These are phyloP conservation scores for Bryopsis sp. DNA, from an alignment of 139 green algal species.

Conservation along the genomic window DNA sequence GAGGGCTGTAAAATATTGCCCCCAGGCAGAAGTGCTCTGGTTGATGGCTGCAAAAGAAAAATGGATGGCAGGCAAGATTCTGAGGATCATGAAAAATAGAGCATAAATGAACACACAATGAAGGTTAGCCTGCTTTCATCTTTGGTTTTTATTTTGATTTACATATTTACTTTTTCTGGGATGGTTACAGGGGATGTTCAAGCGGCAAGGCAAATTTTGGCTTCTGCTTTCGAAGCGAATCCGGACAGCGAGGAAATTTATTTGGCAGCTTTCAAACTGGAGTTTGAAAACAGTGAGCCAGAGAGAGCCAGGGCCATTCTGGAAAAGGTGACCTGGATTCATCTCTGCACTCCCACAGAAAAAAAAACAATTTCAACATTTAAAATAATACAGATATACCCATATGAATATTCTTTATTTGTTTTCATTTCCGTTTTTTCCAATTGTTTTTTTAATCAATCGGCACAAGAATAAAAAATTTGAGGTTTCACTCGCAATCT, in stretches of 20 bases:
- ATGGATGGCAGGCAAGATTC: constrained; percentile 72
- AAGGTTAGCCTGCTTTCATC: no score
- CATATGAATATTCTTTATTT: no score
- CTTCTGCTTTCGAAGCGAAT: constrained; percentile 78
- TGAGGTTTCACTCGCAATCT: not conserved
- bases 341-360: no score
- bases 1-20: constrained; percentile 50
- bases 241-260: constrained; percentile 90
- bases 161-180: no score
- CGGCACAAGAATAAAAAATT: not conserved
- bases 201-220: constrained; percentile 62
- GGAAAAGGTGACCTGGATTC: constrained; percentile 36
- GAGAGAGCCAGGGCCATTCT: constrained; percentile 57
- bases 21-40: constrained; percentile 88
- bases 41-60: constrained; percentile 96
- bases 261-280: constrained; percentile 97
- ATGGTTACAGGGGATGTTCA: constrained; percentile 76
- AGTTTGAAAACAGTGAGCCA: constrained; percentile 92
- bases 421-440: no score
- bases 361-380: no score
- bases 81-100: no score
- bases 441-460: no score
- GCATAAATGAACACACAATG: no score
- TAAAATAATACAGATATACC: no score
- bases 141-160: no score